Base-by-base conservation (phyloP, 1,284 basidiomycete species). In the Irpex lacteus region DNA sequence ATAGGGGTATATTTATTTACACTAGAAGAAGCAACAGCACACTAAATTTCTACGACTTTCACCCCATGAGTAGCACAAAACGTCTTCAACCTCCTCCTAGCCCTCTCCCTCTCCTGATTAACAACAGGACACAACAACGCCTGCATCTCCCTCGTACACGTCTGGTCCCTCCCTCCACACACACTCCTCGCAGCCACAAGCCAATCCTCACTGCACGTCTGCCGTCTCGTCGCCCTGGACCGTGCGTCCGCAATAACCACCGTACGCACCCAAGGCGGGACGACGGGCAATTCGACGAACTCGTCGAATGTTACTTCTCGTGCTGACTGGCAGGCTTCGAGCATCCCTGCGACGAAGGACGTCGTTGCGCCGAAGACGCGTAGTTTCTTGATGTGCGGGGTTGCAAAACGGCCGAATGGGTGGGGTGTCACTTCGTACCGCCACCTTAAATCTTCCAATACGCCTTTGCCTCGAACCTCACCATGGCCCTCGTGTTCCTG, bases 341-440 rank as follows among this genome's bases (percentile, higher is more conserved):
- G 63, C 53, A 75, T 67, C 40, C 73, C 73, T 15, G 65, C 59
- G 49, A 73, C 70, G 58, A 76, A 70, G 57, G 64, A 65, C n/a
- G 67, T 65, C 19, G 74, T 73, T 21, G 72, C 70, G 21, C 75
- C 74, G 13, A 59, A 59, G 38, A 77, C 56, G 15, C 52, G 59
- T 9, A 77, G 68, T 37, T 59, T 67, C 2, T 70, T 71, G 38
- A 76, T 67, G 37, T 68, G 61, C 11, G 69, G 68, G 49, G 71
- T 65, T 60, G 60, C 15, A 66, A 38, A 44, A 36, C 32, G 56
- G 26, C 50, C 32, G 44, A 52, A 49, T 61, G 67, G 34, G 69
- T 66, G 47, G 53, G 49, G 65, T 69, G 73, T 2, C 65, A 61
- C 47, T 61, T 57, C 57, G 34, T 34, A 56, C 2, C 54, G 54